Evolutionary conservation across 139 green algal species (phyloP).

Genomic region (Tetratostichococcus sp.): DNA sequence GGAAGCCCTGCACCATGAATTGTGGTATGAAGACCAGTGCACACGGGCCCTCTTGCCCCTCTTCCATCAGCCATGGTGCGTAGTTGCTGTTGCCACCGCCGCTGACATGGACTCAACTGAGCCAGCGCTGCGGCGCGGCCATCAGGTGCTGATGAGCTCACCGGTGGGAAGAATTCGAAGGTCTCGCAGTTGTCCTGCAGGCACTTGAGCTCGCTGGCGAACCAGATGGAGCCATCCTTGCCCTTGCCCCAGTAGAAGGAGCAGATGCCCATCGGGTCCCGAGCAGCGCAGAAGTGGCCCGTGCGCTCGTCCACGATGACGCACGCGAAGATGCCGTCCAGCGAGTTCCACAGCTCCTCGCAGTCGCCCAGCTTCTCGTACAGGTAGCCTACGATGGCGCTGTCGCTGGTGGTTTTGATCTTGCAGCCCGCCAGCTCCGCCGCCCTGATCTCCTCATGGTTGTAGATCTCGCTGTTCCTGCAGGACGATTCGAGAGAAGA

Average conservation of each 20-base stretch:
- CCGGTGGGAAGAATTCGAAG: slow-evolving; percentile 83
- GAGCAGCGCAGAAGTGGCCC: slow-evolving; percentile 65
- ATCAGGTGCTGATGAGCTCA: too few relatives aligned
- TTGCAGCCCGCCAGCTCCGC: slow-evolving; percentile 34
- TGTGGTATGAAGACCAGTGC: too few relatives aligned
- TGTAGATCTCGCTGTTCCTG: slow-evolving; percentile 77
- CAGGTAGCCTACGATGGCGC: slow-evolving; percentile 45
- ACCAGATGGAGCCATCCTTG: slow-evolving; percentile 81
- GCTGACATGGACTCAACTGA: too few relatives aligned
- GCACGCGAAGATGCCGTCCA: slow-evolving; percentile 96
- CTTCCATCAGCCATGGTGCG: neutral
- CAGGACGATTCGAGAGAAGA: too few relatives aligned
- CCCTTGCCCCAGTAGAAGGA: slow-evolving; percentile 90
- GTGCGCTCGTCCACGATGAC: slow-evolving; percentile 66
- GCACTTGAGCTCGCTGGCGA: slow-evolving; percentile 95
- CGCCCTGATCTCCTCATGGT: slow-evolving; percentile 45
- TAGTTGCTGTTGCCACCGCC: too few relatives aligned
- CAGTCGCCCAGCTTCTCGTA: slow-evolving; percentile 63
- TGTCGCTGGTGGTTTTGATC: slow-evolving; percentile 45
- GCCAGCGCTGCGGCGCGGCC: too few relatives aligned
- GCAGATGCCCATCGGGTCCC: slow-evolving; percentile 93
- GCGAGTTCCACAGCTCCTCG: slow-evolving; percentile 66
- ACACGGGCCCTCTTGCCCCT: too few relatives aligned
- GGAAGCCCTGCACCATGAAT: slow-evolving; percentile 50
- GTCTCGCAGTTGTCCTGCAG: slow-evolving; percentile 61